Conservation (phyloP, 257 asterid species). For the Ligustrum vulgare region DNA sequence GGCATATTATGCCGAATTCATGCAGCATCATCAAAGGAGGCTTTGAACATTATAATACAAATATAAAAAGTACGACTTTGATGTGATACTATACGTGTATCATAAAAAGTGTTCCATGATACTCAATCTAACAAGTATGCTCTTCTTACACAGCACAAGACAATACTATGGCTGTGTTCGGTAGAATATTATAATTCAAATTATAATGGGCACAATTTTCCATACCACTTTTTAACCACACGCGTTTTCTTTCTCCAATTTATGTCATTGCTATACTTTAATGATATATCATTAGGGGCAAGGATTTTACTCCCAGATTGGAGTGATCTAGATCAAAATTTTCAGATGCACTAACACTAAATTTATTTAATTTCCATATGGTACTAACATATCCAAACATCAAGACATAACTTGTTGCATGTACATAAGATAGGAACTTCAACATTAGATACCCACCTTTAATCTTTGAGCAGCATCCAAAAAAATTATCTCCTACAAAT, state of each 20-base stretch:
- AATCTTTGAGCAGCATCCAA: conserved; percentile 73
- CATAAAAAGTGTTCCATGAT: background rate
- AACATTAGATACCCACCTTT: conserved; percentile 52
- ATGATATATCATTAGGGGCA: background rate
- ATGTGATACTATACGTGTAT: background rate
- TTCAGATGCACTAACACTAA: no score
- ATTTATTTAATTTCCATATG: background rate
- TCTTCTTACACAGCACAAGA: no score
- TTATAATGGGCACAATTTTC: no score
- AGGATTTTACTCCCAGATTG: background rate
- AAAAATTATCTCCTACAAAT: conserved; percentile 76
- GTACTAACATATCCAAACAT: background rate
- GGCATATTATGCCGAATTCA: no score
- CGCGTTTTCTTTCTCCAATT: no score
- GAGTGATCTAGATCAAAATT: background rate
- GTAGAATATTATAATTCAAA: no score
- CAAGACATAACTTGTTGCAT: background rate
- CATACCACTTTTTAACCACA: no score
- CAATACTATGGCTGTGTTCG: no score
- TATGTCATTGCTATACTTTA: background rate
- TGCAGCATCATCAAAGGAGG: no score
- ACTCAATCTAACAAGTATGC: no score
- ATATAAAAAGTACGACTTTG: background rate
- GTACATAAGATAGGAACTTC: conserved; percentile 12
- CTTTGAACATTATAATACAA: no score